Evolutionary conservation across 1,284 basidiomycete species (phyloP), one percentile per base, ranked within the genome.

Genomic region (Rhodotorula mucilaginosa): DNA sequence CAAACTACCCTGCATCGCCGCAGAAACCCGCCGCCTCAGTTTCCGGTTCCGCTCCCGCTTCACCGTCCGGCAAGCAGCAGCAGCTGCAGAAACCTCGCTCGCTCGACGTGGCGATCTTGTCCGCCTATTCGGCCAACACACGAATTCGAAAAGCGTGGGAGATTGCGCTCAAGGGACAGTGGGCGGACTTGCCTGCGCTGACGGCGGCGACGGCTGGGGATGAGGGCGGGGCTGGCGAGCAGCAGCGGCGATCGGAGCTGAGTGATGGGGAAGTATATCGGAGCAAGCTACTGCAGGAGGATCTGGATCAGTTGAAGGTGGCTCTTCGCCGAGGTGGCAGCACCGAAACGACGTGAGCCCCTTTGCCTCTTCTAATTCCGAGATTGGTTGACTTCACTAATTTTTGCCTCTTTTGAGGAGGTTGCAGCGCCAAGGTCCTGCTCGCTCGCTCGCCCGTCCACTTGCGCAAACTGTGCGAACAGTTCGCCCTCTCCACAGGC

Each of bases 231-330:
- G 21, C 3, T 15, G 64, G 26, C 16, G 48, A 52, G 31, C 6
- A 62, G 29, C 65, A 67, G 31, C 21, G 66, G 44, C 47, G 58
- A 34, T 31, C 13, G 10, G 39, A 44, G 39, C 39, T 8, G 39
- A 44, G 39, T 1, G 39, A 44, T 44, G 39, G 39, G 39, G 39
- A 44, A 13, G 39, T 0, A 44, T 44, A 44, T 44, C 39, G 39
- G 39, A 44, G 12, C 46, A 62, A 61, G 58, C 44, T 74, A 48
- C 31, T 73, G 5, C 47, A 48, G 31, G 70, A 72, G 60, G 74
- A 76, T 39, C n/a, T 76, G 18, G 74, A 76, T 19, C 72, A 74
- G 69, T 54, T 76, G 21, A 72, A 65, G 56, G 73, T 76, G 13
- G 72, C 66, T 15, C 49, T 76, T 31, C 58, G 73, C 34, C 52